Conservation (phyloP, 208 protist genomes). For the Acanthamoeba healyi region DNA sequence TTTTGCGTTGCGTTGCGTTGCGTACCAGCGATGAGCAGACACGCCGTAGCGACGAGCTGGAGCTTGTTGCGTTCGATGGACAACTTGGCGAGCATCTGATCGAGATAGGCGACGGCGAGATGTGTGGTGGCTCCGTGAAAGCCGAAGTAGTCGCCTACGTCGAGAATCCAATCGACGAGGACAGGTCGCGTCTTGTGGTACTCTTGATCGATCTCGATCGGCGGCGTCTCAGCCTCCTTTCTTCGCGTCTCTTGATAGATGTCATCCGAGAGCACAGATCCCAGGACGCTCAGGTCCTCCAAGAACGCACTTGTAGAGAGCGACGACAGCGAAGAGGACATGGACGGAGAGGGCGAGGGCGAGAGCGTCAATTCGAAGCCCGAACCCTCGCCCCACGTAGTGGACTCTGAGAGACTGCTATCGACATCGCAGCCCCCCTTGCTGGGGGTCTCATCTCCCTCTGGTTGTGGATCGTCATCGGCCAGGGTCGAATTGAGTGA, state of each 20-base stretch:
- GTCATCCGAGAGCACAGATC: constrained; percentile 3
- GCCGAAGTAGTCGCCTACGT: constrained; percentile 58
- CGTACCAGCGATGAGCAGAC: constrained; percentile 42
- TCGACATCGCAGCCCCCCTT: not conserved
- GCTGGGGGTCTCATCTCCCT: not conserved
- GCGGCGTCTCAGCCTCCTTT: not conserved
- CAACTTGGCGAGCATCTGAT: constrained; percentile 37
- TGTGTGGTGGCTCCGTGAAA: constrained; percentile 49
- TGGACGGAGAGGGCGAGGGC: not conserved
- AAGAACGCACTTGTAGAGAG: not conserved
- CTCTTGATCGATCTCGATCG: not conserved
- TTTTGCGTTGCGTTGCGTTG: not conserved
- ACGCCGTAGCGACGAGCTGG: constrained; percentile 54
- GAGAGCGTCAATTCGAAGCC: too few species aligned
- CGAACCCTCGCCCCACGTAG: constrained; percentile 19
- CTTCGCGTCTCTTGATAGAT: constrained; percentile 7
- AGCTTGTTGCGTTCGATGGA: constrained; percentile 27
- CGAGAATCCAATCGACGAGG: constrained; percentile 50
- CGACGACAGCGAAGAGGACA: constrained; percentile 20
- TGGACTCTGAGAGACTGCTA: constrained; percentile 1
- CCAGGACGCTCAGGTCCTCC: not conserved
- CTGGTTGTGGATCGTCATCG: not conserved
- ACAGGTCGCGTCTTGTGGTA: constrained; percentile 57
- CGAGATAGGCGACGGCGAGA: constrained; percentile 64
- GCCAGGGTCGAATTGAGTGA: not conserved